A percentile compares a stretch with the other conserved stretches of the same genome.
Evolutionary conservation across 2,329 filamentous ascomycete genomes (phyloP).

Genomic region (Nemania sp.): DNA sequence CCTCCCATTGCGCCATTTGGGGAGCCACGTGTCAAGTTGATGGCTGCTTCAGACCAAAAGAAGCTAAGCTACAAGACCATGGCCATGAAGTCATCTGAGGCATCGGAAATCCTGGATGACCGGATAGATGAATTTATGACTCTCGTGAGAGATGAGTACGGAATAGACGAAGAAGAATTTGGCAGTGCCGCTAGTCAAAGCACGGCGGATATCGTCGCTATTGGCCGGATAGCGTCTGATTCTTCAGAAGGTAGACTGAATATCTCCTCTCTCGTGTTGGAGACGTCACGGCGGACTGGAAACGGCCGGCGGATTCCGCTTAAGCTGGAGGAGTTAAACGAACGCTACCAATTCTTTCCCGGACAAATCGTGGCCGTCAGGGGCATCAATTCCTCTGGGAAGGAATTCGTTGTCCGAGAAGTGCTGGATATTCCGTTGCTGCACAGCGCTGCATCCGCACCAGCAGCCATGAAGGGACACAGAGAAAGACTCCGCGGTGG

Average conservation of each 20-base stretch:
- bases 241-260: conserved; percentile 85
- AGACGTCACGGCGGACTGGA: conserved; percentile 82
- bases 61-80: conserved; percentile 91
- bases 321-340: conserved; percentile 67
- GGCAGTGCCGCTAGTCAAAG: conserved; percentile 85
- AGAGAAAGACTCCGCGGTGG: conserved; percentile 69
- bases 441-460: conserved; percentile 71
- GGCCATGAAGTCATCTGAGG: conserved; percentile 91
- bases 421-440: conserved; percentile 75
- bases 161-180: conserved; percentile 77
- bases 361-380: conserved; percentile 88
- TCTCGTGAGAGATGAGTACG: conserved; percentile 74
- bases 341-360: conserved; percentile 81
- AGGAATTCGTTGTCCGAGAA: conserved; percentile 79
- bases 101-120: conserved; percentile 92
- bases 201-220: conserved; percentile 83
- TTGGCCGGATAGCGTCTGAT: conserved; percentile 90
- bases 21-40: conserved; percentile 80
- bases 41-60: conserved; percentile 83
- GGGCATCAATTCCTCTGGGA: conserved; percentile 84
- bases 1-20: conserved; percentile 71
- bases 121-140: conserved; percentile 86
- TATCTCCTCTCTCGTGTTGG: conserved; percentile 79
- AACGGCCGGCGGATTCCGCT: conserved; percentile 81
- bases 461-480: conserved; percentile 66